A percentile compares a stretch with the other conserved stretches of the same genome.
Evolutionary conservation across 768 basidiomycete species (phyloP).

Genomic region (Boletellus sp.): DNA sequence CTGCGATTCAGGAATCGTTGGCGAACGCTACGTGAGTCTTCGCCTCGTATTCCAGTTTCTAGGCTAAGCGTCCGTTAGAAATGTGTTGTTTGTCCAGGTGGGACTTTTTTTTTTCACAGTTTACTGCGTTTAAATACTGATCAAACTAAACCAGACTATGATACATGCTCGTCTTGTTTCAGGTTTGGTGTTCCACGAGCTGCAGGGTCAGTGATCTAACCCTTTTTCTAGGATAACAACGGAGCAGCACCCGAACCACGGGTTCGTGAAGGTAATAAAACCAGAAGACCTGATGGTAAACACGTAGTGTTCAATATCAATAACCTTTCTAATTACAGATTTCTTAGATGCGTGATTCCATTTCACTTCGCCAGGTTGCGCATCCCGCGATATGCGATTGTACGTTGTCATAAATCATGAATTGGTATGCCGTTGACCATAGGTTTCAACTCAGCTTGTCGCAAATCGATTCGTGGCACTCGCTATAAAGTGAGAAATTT

Average conservation of each 20-base stretch:
- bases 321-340: not conserved
- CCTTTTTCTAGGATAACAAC: constrained; percentile 47
- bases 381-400: constrained; percentile 65
- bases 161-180: constrained; percentile 71
- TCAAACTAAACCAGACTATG: constrained; percentile 52
- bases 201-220: not conserved
- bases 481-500: constrained; percentile 63
- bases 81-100: constrained; percentile 66
- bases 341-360: constrained; percentile 30
- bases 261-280: constrained; percentile 61
- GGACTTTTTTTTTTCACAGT: not conserved
- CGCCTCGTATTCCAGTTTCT: not conserved
- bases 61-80: constrained; percentile 45
- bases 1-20: constrained; percentile 68
- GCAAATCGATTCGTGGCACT: constrained; percentile 49
- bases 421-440: not conserved
- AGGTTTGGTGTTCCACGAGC: constrained; percentile 35
- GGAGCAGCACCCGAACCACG: constrained; percentile 74
- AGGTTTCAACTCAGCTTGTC: constrained; percentile 37
- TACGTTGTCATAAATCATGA: constrained; percentile 9
- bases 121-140: no score
- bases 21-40: constrained; percentile 65
- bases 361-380: constrained; percentile 14
- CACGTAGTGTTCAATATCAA: not conserved
- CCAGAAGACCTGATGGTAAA: constrained; percentile 57